A percentile compares a stretch with the other conserved stretches of the same genome.
These are phyloP conservation scores for Chaetomium tenue DNA, from an alignment of 495 filamentous ascomycete species.

Conservation along the genomic window DNA sequence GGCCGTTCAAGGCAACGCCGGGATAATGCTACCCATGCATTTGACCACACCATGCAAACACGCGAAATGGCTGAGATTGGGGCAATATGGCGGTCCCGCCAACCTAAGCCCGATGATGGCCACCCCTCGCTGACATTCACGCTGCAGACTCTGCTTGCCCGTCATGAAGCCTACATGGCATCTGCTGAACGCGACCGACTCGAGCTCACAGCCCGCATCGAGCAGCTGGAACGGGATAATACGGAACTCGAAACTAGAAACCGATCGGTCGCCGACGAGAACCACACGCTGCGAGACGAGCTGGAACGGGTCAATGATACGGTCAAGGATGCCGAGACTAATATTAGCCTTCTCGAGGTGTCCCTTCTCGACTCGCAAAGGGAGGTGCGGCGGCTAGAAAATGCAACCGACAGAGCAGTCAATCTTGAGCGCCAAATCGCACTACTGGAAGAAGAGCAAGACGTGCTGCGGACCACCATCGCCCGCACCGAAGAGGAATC, in stretches of 20 bases:
- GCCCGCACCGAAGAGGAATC: constrained; percentile 65
- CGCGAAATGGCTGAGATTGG: constrained; percentile 21
- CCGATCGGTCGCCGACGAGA: constrained; percentile 71
- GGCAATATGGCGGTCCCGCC: constrained; percentile 12
- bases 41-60: background rate
- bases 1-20: too few species aligned
- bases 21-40: background rate
- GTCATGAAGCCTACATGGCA: constrained; percentile 89
- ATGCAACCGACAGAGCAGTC: constrained; percentile 68
- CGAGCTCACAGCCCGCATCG: constrained; percentile 66
- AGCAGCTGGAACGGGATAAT: constrained; percentile 75
- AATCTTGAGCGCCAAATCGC: constrained; percentile 75
- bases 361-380: constrained; percentile 71
- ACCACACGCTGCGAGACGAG: constrained; percentile 71
- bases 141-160: constrained; percentile 81
- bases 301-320: constrained; percentile 76
- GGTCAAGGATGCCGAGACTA: constrained; percentile 70
- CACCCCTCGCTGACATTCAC: constrained; percentile 45
- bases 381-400: constrained; percentile 70
- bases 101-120: constrained; percentile 20
- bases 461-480: constrained; percentile 63
- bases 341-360: constrained; percentile 66
- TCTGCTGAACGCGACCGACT: constrained; percentile 81
- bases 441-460: constrained; percentile 77
- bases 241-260: constrained; percentile 70